Evolutionary conservation across 2,329 filamentous ascomycete species (phyloP).

Genomic region (Pseudogymnoascus sp.): DNA sequence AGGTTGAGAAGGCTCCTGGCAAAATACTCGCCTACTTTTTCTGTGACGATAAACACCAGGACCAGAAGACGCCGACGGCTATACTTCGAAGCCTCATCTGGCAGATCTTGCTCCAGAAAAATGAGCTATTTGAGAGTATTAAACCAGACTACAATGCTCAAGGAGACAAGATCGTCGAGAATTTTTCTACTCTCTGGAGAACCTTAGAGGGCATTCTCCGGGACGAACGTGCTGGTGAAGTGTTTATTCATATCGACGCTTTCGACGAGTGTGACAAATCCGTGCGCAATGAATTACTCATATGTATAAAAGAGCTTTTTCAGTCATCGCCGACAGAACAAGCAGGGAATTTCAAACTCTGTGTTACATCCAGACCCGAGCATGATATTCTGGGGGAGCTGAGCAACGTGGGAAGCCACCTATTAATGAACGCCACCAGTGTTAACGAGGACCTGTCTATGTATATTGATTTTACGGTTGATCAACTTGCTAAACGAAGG

Average conservation of each 20-base stretch:
- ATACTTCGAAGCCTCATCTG: slow-evolving; percentile 10
- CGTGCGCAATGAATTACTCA: neutral
- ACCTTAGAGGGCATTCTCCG: neutral
- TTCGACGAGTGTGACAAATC: neutral
- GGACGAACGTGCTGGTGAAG: neutral
- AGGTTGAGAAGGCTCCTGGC: neutral
- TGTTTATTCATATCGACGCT: neutral
- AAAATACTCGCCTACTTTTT: neutral
- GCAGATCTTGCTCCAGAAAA: slow-evolving; percentile 2
- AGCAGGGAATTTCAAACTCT: neutral
- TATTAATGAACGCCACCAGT: neutral
- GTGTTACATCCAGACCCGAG: neutral
- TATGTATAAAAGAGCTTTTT: neutral
- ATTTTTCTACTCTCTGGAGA: neutral
- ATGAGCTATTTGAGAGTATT: neutral
- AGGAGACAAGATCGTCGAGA: neutral
- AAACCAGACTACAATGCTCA: neutral
- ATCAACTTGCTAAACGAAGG: neutral
- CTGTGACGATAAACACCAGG: slow-evolving; percentile 5
- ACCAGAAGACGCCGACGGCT: neutral
- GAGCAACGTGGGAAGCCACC: neutral
- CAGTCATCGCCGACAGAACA: neutral
- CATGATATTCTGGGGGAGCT: neutral
- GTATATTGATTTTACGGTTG: neutral
- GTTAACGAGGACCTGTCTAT: neutral